phyloP scores from a whole-genome alignment of 2,329 filamentous ascomycete genomes.

The Diplocarpon mali region DNA sequence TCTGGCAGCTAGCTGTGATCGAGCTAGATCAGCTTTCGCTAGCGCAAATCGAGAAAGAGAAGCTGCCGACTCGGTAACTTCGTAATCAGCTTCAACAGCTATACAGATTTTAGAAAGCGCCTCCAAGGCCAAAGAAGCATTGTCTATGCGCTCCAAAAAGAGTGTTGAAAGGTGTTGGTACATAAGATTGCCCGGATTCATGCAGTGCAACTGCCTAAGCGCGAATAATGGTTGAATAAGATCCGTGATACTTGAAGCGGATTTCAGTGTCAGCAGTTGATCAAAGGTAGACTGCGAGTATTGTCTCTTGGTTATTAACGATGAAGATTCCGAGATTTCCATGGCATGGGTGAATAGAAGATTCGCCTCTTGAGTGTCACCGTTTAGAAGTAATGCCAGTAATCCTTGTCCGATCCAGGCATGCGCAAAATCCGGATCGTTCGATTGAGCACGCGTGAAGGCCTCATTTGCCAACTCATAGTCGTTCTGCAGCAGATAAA shows the following conservation, averaged over 20 bases:
- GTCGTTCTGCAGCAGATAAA: conserved; percentile 80
- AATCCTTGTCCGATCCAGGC: conserved; percentile 93
- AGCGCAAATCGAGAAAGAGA: conserved; percentile 69
- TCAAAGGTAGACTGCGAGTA: conserved; percentile 80
- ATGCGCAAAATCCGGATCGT: conserved; percentile 84
- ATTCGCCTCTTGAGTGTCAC: conserved; percentile 65
- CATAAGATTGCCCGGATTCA: conserved; percentile 58
- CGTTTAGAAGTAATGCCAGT: conserved; percentile 59
- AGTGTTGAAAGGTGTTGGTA: conserved; percentile 71
- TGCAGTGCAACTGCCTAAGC: conserved; percentile 65
- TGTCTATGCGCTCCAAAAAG: conserved; percentile 69
- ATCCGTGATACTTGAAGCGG: conserved; percentile 41
- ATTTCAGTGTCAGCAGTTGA: conserved; percentile 50
- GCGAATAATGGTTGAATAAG: conserved; percentile 84
- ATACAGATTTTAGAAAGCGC: conserved; percentile 57
- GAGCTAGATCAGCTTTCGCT: conserved; percentile 75
- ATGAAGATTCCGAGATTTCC: conserved; percentile 75
- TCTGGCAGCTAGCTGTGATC: conserved; percentile 64
- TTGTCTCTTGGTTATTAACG: conserved; percentile 61
- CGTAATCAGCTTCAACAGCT: conserved; percentile 69
- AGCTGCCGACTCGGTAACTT: conserved; percentile 65
- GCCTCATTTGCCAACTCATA: conserved; percentile 76
- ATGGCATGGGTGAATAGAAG: conserved; percentile 88
- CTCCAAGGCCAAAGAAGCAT: conserved; percentile 51
- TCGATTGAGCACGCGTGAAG: conserved; percentile 84